phyloP scores from a whole-genome alignment of 768 basidiomycete genomes.

The Pleurotus citrinopileatus region DNA sequence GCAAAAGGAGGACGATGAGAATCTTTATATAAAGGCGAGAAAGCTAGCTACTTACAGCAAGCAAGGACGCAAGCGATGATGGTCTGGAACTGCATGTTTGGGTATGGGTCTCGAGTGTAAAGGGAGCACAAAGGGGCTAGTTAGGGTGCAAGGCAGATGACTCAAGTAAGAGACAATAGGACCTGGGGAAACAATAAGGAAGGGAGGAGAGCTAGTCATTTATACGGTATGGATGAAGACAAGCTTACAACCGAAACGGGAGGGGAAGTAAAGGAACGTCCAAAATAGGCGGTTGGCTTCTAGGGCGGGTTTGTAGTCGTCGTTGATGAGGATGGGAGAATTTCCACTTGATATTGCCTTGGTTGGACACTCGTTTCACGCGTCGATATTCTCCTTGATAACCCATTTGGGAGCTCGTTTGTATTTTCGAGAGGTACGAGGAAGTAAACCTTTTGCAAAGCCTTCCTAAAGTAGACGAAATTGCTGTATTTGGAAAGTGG shows the following conservation, averaged over 20 bases:
- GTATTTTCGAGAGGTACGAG: neutral
- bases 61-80: neutral
- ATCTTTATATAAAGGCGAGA: neutral
- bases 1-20: neutral
- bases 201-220: neutral
- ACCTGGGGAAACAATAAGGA: neutral
- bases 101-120: neutral
- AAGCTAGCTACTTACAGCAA: constrained; percentile 1
- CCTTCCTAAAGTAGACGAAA: neutral
- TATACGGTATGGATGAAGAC: constrained; percentile 1
- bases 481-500: neutral
- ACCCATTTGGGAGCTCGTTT: neutral
- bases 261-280: neutral
- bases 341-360: neutral
- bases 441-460: neutral
- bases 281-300: neutral
- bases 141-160: constrained; percentile 1
- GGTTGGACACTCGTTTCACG: neutral
- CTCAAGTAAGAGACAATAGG: constrained; percentile 2
- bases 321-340: constrained; percentile 1
- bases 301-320: neutral
- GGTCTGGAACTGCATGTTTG: constrained; percentile 6
- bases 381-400: neutral
- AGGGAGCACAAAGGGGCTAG: neutral
- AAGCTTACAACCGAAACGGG: neutral